A percentile compares a stretch with the other conserved stretches of the same genome.
phyloP scores from a whole-genome alignment of 176 grass and related monocot species.

The Dactylis glomerata region DNA sequence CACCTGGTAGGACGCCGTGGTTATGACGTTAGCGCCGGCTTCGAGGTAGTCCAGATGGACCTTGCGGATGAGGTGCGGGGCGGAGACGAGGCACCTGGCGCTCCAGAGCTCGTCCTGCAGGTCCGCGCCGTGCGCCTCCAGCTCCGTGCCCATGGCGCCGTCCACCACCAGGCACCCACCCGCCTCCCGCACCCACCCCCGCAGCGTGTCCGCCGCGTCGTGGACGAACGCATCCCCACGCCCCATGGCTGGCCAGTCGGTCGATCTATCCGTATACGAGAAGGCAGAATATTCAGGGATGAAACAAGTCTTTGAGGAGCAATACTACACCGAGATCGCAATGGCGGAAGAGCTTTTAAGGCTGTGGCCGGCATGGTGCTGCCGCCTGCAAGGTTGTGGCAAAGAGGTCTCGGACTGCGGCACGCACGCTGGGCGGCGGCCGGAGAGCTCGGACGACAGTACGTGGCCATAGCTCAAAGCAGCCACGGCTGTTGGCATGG shows the following conservation, averaged over 20 bases:
- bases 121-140: constrained; percentile 65
- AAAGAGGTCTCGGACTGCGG: neutral
- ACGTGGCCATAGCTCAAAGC: neutral
- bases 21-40: constrained; percentile 31
- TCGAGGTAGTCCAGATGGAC: constrained; percentile 41
- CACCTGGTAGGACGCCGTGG: constrained; percentile 29
- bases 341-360: neutral
- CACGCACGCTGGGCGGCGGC: neutral
- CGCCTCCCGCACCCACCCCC: constrained; percentile 36
- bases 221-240: neutral
- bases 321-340: neutral
- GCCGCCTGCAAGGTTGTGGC: neutral
- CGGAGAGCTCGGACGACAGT: neutral
- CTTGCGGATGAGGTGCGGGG: constrained; percentile 66
- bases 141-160: constrained; percentile 70
- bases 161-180: constrained; percentile 57
- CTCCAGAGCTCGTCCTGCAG: constrained; percentile 69
- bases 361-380: neutral
- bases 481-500: neutral
- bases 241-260: neutral
- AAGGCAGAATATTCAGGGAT: neutral
- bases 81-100: constrained; percentile 56
- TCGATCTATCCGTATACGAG: neutral
- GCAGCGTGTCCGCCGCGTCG: constrained; percentile 18
- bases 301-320: neutral